A percentile compares a stretch with the other conserved stretches of the same genome.
phyloP scores from a whole-genome alignment of 2,329 filamentous ascomycete genomes.

The Pseudogymnoascus sp. region DNA sequence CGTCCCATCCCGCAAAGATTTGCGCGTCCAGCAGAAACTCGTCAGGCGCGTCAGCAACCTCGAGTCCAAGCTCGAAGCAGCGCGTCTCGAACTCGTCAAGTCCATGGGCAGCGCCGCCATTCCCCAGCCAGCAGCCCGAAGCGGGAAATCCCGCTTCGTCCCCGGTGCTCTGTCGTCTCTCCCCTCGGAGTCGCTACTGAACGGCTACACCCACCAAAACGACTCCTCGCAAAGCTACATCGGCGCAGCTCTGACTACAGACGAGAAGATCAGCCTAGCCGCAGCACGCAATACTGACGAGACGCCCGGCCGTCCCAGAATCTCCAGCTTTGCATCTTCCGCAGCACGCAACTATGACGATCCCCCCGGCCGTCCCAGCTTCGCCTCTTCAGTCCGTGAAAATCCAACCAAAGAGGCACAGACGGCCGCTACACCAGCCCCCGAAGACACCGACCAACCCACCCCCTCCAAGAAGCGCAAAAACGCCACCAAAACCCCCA shows the following conservation, averaged over 20 bases:
- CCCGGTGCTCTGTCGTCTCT: constrained; percentile 35
- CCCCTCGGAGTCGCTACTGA: constrained; percentile 37
- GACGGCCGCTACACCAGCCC: neutral
- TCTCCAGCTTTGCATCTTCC: neutral
- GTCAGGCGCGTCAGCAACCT: constrained; percentile 52
- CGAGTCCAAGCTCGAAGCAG: constrained; percentile 47
- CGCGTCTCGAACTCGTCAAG: constrained; percentile 40
- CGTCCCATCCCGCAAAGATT: constrained; percentile 45
- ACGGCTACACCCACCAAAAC: constrained; percentile 21
- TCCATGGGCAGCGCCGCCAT: constrained; percentile 30
- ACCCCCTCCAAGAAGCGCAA: neutral
- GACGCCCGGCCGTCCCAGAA: neutral
- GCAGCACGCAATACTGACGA: neutral
- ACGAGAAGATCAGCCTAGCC: neutral
- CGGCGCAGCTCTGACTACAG: neutral
- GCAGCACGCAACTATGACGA: neutral
- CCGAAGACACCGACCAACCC: neutral
- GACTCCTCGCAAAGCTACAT: neutral
- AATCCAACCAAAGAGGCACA: neutral
- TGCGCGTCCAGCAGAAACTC: constrained; percentile 48
- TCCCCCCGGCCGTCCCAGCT: neutral
- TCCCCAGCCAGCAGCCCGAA: constrained; percentile 22
- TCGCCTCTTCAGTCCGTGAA: neutral
- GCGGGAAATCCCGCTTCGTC: constrained; percentile 30
- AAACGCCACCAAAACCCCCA: neutral